Evolutionary conservation across 768 basidiomycete species (phyloP).

Genomic region (Pleurotus citrinopileatus): DNA sequence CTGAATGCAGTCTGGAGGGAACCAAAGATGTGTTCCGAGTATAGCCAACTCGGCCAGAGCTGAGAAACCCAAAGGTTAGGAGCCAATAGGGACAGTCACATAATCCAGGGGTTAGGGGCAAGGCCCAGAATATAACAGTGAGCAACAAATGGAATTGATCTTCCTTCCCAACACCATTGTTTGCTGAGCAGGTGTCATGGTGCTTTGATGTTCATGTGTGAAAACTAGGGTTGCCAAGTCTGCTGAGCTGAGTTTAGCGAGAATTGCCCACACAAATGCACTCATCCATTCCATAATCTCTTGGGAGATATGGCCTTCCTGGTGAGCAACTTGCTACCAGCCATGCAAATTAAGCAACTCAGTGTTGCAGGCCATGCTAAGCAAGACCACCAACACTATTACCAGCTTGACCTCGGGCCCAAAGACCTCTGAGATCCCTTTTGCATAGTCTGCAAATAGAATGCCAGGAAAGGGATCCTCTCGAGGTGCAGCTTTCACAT

Average conservation of each 20-base stretch:
- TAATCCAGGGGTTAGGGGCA: too few species aligned
- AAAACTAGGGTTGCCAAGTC: not conserved
- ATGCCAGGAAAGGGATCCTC: slow-evolving; percentile 7
- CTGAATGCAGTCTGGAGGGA: too few species aligned
- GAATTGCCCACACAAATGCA: not conserved
- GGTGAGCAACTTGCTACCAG: not conserved
- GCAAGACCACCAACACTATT: slow-evolving; percentile 1
- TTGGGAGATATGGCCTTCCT: not conserved
- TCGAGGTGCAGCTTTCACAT: not conserved
- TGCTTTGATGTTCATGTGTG: not conserved
- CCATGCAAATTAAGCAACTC: slow-evolving; percentile 7
- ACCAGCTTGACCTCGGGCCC: not conserved
- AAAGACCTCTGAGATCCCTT: not conserved
- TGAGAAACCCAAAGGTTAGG: too few species aligned
- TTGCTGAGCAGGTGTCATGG: not conserved
- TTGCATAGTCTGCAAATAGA: not conserved
- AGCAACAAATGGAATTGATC: not conserved
- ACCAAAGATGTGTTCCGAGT: too few species aligned
- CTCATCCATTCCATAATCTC: not conserved
- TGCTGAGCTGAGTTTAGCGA: not conserved
- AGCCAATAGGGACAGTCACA: too few species aligned
- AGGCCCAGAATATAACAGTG: too few species aligned
- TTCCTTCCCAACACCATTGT: not conserved
- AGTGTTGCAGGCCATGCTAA: slow-evolving; percentile 1
- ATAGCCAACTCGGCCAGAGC: too few species aligned